These are phyloP conservation scores for Kuraishia floccosa DNA, from an alignment of 805 yeast species.

Conservation along the genomic window DNA sequence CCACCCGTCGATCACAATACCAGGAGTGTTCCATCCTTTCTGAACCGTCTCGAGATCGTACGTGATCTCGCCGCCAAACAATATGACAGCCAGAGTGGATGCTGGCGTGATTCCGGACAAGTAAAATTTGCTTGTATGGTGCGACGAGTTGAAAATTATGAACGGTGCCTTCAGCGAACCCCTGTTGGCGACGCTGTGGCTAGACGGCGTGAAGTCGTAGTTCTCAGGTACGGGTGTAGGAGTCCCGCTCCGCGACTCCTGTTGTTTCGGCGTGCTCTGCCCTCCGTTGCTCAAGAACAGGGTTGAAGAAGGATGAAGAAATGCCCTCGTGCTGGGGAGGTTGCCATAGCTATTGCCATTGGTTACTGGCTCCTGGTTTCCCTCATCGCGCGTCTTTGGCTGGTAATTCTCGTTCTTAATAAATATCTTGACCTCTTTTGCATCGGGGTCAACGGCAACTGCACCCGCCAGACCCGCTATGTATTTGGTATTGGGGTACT, in stretches of 20 bases:
- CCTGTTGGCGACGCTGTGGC: conserved; percentile 10
- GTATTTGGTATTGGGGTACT: conserved; percentile 72
- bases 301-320: conserved; percentile 79
- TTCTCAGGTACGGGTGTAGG: too few relatives aligned
- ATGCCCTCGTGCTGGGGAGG: conserved; percentile 59
- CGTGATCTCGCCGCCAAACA: conserved; percentile 68
- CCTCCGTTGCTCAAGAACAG: conserved; percentile 38
- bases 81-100: conserved; percentile 54
- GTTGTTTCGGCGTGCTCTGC: conserved; percentile 3
- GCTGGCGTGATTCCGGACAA: conserved; percentile 75
- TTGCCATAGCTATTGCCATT: conserved; percentile 4
- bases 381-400: conserved; percentile 9
- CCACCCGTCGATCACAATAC: conserved; percentile 84
- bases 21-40: conserved; percentile 53
- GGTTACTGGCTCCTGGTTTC: conserved; percentile 5
- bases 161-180: conserved; percentile 38
- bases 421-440: conserved; percentile 62
- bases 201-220: conserved; percentile 27
- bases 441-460: conserved; percentile 78
- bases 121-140: conserved; percentile 56
- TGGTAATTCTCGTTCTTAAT: conserved; percentile 48
- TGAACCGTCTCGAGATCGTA: conserved; percentile 37
- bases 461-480: conserved; percentile 66
- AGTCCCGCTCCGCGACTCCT: conserved; percentile 11
- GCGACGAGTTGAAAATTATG: conserved; percentile 48